phyloP scores from a whole-genome alignment of 306 rosid species.

The Castanopsis chinensis region DNA sequence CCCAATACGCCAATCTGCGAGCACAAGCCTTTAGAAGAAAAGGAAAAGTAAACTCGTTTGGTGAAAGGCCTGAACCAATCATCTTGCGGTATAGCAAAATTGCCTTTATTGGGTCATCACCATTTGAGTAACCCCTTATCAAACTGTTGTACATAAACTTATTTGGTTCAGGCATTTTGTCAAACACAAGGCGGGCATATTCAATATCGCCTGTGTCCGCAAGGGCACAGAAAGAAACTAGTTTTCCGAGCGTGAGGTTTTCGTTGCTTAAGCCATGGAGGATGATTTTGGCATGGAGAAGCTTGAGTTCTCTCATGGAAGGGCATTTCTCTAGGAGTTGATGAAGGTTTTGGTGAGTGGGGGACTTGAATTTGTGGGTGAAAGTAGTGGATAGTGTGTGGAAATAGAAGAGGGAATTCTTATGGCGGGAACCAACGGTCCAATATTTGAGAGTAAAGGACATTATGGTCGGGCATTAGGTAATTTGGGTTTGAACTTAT shows the following conservation, averaged over 20 bases:
- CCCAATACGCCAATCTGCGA: slow-evolving; percentile 38
- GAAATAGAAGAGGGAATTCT: slow-evolving; percentile 6
- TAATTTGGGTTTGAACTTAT: background rate
- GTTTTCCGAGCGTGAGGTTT: slow-evolving; percentile 47
- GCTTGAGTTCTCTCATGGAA: slow-evolving; percentile 55
- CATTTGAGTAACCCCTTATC: slow-evolving; percentile 57
- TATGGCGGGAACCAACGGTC: slow-evolving; percentile 43
- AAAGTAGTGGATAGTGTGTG: slow-evolving; percentile 15
- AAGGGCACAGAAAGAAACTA: slow-evolving; percentile 42
- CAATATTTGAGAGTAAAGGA: slow-evolving; percentile 22
- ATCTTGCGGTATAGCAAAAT: slow-evolving; percentile 47
- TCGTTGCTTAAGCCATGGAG: slow-evolving; percentile 45
- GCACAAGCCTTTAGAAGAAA: slow-evolving; percentile 65
- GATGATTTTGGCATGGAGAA: slow-evolving; percentile 62
- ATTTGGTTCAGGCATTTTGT: slow-evolving; percentile 48
- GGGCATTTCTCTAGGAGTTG: slow-evolving; percentile 47
- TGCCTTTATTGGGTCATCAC: slow-evolving; percentile 32
- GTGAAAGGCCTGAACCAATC: slow-evolving; percentile 46
- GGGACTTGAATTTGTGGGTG: slow-evolving; percentile 40
- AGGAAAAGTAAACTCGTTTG: slow-evolving; percentile 70
- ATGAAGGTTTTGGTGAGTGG: slow-evolving; percentile 54
- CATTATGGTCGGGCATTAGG: slow-evolving; percentile 30
- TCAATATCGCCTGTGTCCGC: slow-evolving; percentile 35
- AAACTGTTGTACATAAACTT: slow-evolving; percentile 74
- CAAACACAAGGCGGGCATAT: slow-evolving; percentile 52